Evolutionary conservation across 192 early-diverging fungal species (phyloP), one percentile per base, ranked within the genome.

Genomic region (Coemansia asiatica): DNA sequence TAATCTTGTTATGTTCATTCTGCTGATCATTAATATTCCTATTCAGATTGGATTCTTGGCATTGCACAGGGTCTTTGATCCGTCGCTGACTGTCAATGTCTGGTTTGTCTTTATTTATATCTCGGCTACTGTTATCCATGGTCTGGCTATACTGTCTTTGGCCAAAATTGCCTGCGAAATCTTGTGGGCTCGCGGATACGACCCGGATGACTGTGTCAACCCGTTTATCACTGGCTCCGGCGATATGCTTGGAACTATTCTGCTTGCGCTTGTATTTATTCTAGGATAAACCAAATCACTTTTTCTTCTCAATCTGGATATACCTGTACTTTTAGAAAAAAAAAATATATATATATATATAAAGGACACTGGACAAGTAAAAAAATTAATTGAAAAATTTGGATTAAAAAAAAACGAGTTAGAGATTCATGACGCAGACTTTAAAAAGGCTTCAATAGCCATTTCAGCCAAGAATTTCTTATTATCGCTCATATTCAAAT

Each of bases 141-240:
- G 83, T 1, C 67, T 82, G 21, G 64, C 84, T 7, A 74, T 90
- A 5, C 71, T 92, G 44, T 59, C 71, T 21, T 72, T 92, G 65
- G 86, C 84, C 19, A 82, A 83, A 48, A 66, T 69, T 13, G 83
- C 85, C 54, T 90, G 88, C 18, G 64, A 74, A 9, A 40, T 68
- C 16, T 81, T 89, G 49, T 92, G 91, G 91, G 61, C 73, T n/a
- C 68, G 79, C n/a, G 80, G 84, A 15, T 90, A 92, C 51, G 90
- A 92, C 59, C 91, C 91, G 13, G 91, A 92, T 56, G 90, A 92
- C 72, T 92, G 88, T 36, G 66, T 72, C 56, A 59, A 67, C 55
- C 65, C 54, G 9, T 60, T 86, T 23, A 88, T 88, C 56, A 90
- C 89, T 9, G 87, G 89, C 0, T 79, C 86, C 22, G 84, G 89